These are phyloP conservation scores for Nicotiana sylvestris DNA, from an alignment of 257 asterid genomes.

Conservation along the genomic window DNA sequence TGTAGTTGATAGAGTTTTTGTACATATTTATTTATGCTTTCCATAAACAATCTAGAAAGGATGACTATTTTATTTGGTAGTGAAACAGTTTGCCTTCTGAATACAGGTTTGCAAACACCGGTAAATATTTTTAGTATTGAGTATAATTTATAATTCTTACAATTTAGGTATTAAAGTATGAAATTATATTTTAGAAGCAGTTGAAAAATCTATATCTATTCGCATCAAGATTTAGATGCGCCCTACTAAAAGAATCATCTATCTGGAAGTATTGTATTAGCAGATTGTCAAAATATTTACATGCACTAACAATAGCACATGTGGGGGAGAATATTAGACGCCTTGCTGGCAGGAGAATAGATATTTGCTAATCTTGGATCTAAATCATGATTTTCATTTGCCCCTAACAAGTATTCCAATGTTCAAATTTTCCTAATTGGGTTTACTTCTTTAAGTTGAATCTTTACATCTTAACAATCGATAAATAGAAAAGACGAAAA, in stretches of 20 bases:
- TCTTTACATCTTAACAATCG: neutral
- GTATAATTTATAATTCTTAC: neutral
- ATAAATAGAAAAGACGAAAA: too few relatives aligned
- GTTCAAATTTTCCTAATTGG: too few relatives aligned
- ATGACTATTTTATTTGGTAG: too few relatives aligned
- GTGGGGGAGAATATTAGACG: neutral
- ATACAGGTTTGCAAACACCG: too few relatives aligned
- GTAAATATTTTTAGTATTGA: too few relatives aligned
- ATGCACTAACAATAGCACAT: neutral
- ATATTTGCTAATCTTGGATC: neutral
- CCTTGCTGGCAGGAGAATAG: neutral
- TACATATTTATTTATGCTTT: too few relatives aligned
- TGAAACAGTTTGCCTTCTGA: too few relatives aligned
- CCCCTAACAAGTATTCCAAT: neutral
- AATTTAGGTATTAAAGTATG: neutral
- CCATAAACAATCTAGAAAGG: too few relatives aligned
- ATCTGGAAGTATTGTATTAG: neutral
- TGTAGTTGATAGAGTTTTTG: too few relatives aligned
- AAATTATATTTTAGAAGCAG: neutral
- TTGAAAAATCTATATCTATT: neutral
- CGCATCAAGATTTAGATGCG: neutral
- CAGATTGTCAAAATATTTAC: neutral
- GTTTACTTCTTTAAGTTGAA: neutral
- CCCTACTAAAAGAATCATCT: too few relatives aligned
- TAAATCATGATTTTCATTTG: neutral